Conservation (phyloP, 805 yeast species). For the Lipomyces anomalus region DNA sequence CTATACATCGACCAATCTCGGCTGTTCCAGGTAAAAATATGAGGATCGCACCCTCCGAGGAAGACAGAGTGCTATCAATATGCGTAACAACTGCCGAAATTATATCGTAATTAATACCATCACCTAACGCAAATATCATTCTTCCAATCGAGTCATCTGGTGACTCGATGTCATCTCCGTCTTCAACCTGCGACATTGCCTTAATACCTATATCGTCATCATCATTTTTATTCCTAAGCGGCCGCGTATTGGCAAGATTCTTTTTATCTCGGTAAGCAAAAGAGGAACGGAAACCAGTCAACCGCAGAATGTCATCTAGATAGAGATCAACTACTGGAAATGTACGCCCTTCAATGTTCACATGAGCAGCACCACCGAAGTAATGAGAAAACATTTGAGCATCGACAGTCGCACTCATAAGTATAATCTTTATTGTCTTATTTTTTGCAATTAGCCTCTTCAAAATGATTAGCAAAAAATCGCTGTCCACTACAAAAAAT, state of each 20-base stretch:
- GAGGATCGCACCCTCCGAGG: constrained; percentile 50
- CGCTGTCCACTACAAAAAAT: constrained; percentile 84
- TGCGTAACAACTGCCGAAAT: constrained; percentile 50
- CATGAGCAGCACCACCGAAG: constrained; percentile 56
- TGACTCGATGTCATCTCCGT: constrained; percentile 8
- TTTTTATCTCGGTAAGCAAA: constrained; percentile 2
- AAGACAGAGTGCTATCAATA: constrained; percentile 48
- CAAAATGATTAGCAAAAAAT: constrained; percentile 70
- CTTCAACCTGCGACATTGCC: background rate
- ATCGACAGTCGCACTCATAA: constrained; percentile 94
- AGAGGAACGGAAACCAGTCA: constrained; percentile 45
- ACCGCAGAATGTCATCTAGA: constrained; percentile 58
- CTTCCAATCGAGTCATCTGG: constrained; percentile 22
- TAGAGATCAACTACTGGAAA: constrained; percentile 80
- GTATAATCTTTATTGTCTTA: constrained; percentile 42
- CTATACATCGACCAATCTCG: constrained; percentile 60
- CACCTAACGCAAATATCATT: constrained; percentile 15
- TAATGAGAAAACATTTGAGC: constrained; percentile 59
- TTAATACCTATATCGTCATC: constrained; percentile 1
- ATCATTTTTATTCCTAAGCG: constrained; percentile 1
- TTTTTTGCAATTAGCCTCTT: constrained; percentile 49
- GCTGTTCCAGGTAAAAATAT: constrained; percentile 86
- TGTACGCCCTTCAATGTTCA: constrained; percentile 88
- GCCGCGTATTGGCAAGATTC: too few species aligned
- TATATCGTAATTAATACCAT: constrained; percentile 61